Base-by-base conservation (phyloP, 2,329 filamentous ascomycete species). In the Pseudogymnoascus sp. region DNA sequence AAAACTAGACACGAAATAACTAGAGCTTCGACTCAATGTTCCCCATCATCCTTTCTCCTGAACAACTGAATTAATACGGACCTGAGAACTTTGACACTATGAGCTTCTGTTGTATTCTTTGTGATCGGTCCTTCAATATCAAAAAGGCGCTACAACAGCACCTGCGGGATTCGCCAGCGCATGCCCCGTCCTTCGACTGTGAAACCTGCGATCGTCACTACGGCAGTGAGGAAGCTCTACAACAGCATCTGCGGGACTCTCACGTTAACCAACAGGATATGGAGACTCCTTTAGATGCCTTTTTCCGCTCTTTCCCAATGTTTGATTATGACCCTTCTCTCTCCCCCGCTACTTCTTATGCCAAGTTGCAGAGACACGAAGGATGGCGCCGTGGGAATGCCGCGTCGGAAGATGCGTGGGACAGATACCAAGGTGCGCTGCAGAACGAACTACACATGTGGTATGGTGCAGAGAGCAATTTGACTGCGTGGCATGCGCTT, bases 321-420 rank as follows among this genome's bases (percentile, higher is more conserved):
- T 70, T 70, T 62, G 59, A 67, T 64, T 70, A 71, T 68, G 25
- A 69, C 63, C 67, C 65, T 68, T 69, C 65, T 69, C 67, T 69
- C 18, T 63, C 66, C 62, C 68, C 62, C 65, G 68, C 66, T 64
- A 71, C 67, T 59, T 72, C 68, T 41, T 71, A 68, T 66, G 63
- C 69, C 61, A 69, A 66, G 43, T 67, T 71, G 61, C 66, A 33
- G 62, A 63, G 52, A 65, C 66, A 71, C 37, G 49, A 69, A 65
- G 60, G 63, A 55, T 68, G 63, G 66, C 52, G 43, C 62, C 61
- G 62, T 63, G 60, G 61, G 49, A 62, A 49, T 61, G 33, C 45
- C 63, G 60, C 40, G 59, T 65, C 64, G 63, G 21, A 64, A 25
- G 55, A 65, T 69, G 60, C 66, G 23, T 67, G 62, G 66, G 62